These are phyloP conservation scores for Escovopsis sp. DNA, from an alignment of 2,329 filamentous ascomycete genomes.

Conservation along the genomic window DNA sequence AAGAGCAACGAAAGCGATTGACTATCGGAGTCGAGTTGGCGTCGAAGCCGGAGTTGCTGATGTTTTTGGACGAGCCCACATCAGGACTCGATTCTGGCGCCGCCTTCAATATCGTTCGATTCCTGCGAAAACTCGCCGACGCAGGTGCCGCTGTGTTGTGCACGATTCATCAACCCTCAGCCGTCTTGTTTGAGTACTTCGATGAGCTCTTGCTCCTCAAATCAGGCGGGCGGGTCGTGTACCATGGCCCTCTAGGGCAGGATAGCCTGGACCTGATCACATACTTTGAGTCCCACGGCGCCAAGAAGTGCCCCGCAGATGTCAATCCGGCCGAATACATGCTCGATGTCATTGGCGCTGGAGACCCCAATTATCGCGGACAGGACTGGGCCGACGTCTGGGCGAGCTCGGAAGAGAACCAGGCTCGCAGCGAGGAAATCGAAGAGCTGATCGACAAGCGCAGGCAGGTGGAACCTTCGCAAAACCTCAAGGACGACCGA, in stretches of 20 bases:
- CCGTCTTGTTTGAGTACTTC: constrained; percentile 40
- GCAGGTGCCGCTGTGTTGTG: constrained; percentile 43
- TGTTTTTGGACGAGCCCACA: constrained; percentile 49
- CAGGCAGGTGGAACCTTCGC: constrained; percentile 20
- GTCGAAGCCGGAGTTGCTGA: constrained; percentile 41
- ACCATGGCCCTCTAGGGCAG: constrained; percentile 37
- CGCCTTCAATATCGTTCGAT: constrained; percentile 45
- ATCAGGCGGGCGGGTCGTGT: constrained; percentile 35
- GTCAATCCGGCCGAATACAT: constrained; percentile 41
- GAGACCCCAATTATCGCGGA: constrained; percentile 42
- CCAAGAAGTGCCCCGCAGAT: constrained; percentile 27
- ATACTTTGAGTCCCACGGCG: constrained; percentile 38
- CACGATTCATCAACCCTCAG: constrained; percentile 45
- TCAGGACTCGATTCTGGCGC: constrained; percentile 43
- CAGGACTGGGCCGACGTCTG: constrained; percentile 50
- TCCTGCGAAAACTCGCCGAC: constrained; percentile 44
- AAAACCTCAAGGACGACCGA: constrained; percentile 31
- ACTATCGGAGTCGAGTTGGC: constrained; percentile 43
- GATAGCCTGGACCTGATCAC: constrained; percentile 31
- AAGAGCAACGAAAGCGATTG: constrained; percentile 40
- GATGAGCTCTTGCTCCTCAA: constrained; percentile 40
- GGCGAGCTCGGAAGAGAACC: constrained; percentile 34
- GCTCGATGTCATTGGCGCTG: constrained; percentile 44
- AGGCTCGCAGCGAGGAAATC: constrained; percentile 33
- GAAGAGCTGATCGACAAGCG: constrained; percentile 33